Evolutionary conservation across 257 asterid species (phyloP), one percentile per base, ranked within the genome.

Genomic region (Marsdenia floribunda): DNA sequence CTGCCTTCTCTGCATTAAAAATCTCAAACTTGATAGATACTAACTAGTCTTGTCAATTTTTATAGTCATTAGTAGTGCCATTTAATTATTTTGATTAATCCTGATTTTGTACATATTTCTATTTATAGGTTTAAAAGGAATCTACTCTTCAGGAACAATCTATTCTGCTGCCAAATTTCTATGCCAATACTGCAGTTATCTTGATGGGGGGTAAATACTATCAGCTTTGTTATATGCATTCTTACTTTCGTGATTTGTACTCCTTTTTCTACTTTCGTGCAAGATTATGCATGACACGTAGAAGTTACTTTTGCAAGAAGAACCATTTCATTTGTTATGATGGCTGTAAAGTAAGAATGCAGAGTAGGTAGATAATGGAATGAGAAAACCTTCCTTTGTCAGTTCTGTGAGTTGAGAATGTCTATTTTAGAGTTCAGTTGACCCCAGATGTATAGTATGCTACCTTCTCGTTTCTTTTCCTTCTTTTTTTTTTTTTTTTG

Each of bases 121-220:
- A 79, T 73, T 38, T 73, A 64, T 66, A 93, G 98, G 98, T 80
- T 78, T 87, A 71, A 93, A 90, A 81, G 97, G 88, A 80, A 82
- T 85, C 69, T 93, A 93, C 82, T 84, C 96, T 75, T 91, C 98
- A 72, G 73, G 82, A 85, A 82, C 90, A 65, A 88, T 87, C 79
- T 86, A 85, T 78, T 91, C 96, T 81, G 93, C 92, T 61, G 82
- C 90, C 72, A 83, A 77, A 67, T 91, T 93, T 85, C 77, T 93
- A 46, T 73, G 73, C 75, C 84, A 76, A 64, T 91, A 91, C 82
- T 82, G 88, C 78, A 78, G 89, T 85, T 78, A 69, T 82, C 86
- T 91, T 82, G 90, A 89, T 71, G 76, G 54, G 81, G 89, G 97
- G 98, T 91, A 86, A 55, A 79, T 37, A 33, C 68, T 64, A 16